These are phyloP conservation scores for Rhynchosporium agropyri DNA, from an alignment of 2,329 filamentous ascomycete species.

Conservation along the genomic window DNA sequence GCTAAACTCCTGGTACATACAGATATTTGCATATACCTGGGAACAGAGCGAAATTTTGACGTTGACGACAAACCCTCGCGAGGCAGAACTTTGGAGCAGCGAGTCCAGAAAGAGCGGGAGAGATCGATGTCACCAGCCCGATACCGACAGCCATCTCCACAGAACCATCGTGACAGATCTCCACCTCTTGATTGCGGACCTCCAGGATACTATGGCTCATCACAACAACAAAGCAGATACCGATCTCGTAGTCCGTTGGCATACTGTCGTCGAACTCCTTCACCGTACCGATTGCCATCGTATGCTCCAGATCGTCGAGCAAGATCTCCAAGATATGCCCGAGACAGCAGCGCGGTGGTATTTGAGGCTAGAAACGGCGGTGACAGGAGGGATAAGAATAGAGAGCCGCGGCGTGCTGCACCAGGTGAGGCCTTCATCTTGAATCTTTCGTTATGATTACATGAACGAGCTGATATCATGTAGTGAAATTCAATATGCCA, in stretches of 20 bases:
- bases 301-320: slow-evolving; percentile 7
- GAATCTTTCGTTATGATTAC: neutral
- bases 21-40: slow-evolving; percentile 32
- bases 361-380: slow-evolving; percentile 9
- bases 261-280: slow-evolving; percentile 18
- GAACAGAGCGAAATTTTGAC: slow-evolving; percentile 30
- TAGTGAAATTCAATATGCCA: slow-evolving; percentile 9
- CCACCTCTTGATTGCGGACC: neutral
- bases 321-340: slow-evolving; percentile 17
- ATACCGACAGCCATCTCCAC: slow-evolving; percentile 5
- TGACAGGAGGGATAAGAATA: slow-evolving; percentile 8
- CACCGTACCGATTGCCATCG: slow-evolving; percentile 16
- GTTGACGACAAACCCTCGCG: slow-evolving; percentile 10
- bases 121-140: slow-evolving; percentile 22
- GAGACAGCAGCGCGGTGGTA: slow-evolving; percentile 22
- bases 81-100: slow-evolving; percentile 25
- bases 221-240: neutral
- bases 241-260: slow-evolving; percentile 19
- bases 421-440: neutral
- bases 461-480: neutral
- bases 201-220: slow-evolving; percentile 1
- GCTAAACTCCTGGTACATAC: no score
- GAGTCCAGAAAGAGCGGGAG: slow-evolving; percentile 15
- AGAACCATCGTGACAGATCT: slow-evolving; percentile 11
- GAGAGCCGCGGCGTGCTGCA: neutral